Evolutionary conservation across 768 basidiomycete genomes (phyloP), one percentile per base, ranked within the genome.

Genomic region (Dioszegia aurantiaca): DNA sequence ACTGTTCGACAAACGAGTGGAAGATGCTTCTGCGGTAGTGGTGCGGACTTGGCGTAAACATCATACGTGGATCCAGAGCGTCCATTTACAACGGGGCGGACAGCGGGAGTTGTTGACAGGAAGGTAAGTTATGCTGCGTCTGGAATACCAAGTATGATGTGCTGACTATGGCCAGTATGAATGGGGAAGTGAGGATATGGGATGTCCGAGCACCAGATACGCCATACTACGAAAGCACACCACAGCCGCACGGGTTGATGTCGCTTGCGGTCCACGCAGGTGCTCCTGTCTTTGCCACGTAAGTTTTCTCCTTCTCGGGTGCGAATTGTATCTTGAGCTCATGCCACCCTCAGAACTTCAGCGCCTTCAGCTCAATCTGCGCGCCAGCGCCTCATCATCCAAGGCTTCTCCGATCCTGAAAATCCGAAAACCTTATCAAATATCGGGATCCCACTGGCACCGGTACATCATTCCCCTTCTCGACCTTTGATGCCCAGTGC

Each of bases 171-270:
- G 55, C 55, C 5, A 97, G 95, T 67, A 76, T 90, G 73, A 87
- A 89, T 68, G 95, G 95, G 0, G 85, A 89, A 67, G 87, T 95
- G 40, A 88, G 88, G 68, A 77, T 98, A 9, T 98, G 92, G 87
- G 95, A 99, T 76, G 78, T 88, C 28, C 85, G 95, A 55, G 81
- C 83, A 4, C 72, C 79, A 2, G 84, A 87, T 42, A 77, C 75
- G 28, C 82, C 89, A 4, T 70, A 83, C 12, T 80, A 84, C 47
- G 82, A 83, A 37, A 85, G 87, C 82, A 81, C 86, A 37, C 73
- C 84, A 23, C 84, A 87, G 63, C 82, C 83, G 1, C 77, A 84
- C 28, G 91, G 92, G 10, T 79, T 97, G 45, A 84, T 89, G 10
- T 83, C 86, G 1, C 87, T 98, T 64, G 91, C 95, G 62, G 85